Evolutionary conservation across 169 alveolate genomes (phyloP).

Genomic region (Cryptosporidium sp.): DNA sequence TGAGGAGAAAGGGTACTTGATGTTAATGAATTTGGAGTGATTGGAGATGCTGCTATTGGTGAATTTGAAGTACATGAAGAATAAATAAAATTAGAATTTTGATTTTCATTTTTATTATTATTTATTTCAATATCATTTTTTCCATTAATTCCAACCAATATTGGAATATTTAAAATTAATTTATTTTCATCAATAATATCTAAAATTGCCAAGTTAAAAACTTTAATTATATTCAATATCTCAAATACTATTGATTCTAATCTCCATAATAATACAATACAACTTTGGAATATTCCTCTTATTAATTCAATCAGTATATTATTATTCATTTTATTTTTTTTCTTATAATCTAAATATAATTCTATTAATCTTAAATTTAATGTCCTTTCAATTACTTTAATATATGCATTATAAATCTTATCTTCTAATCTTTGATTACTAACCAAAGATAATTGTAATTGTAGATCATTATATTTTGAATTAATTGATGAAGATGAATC

Average conservation of each 20-base stretch:
- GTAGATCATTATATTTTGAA: neutral
- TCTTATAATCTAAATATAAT: conserved; percentile 12
- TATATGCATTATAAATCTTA: conserved; percentile 47
- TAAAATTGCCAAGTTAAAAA: conserved; percentile 41
- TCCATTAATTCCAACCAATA: conserved; percentile 23
- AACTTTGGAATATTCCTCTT: conserved; percentile 57
- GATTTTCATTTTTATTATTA: neutral
- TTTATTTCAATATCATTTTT: neutral
- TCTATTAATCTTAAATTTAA: conserved; percentile 43
- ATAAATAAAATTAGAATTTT: neutral
- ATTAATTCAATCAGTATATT: conserved; percentile 50
- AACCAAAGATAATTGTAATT: conserved; percentile 2
- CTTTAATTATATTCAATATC: conserved; percentile 46
- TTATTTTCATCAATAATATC: conserved; percentile 35
- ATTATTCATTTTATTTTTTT: conserved; percentile 14
- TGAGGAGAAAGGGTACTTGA: conserved; percentile 52
- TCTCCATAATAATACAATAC: conserved; percentile 55
- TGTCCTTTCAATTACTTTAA: conserved; percentile 26
- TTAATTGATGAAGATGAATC: neutral
- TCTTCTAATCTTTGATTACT: conserved; percentile 19
- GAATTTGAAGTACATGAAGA: conserved; percentile 7
- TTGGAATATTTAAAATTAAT: conserved; percentile 52
- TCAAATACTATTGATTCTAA: conserved; percentile 59
- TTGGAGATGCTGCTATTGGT: conserved; percentile 9
- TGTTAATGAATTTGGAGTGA: conserved; percentile 34